Percentiles rank a stretch among this genome's conserved stretches.
phyloP scores from a whole-genome alignment of 208 protist species.

The Trypanosoma cruzi region DNA sequence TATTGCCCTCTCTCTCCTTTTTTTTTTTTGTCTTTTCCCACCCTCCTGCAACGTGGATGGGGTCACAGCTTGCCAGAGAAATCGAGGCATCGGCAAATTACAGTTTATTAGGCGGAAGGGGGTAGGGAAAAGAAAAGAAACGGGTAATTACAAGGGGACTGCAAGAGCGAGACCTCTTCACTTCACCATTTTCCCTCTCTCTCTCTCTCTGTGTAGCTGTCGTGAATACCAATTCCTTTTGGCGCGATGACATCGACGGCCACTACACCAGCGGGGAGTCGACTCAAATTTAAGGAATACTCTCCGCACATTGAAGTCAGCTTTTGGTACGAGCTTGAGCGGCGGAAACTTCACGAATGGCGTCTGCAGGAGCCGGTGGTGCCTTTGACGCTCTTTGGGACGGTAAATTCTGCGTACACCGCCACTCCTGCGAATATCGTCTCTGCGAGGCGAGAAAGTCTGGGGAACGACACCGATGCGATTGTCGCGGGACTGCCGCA shows the following conservation, averaged over 20 bases:
- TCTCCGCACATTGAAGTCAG: slow-evolving; percentile 47
- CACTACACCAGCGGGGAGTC: neutral
- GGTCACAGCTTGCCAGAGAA: neutral
- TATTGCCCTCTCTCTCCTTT: too few species aligned
- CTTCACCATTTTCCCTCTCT: neutral
- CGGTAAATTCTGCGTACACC: slow-evolving; percentile 26
- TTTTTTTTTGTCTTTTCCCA: slow-evolving; percentile 30
- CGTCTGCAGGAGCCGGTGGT: slow-evolving; percentile 48
- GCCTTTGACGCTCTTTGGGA: slow-evolving; percentile 35
- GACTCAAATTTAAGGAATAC: slow-evolving; percentile 34
- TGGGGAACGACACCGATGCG: slow-evolving; percentile 5
- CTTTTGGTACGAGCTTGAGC: slow-evolving; percentile 65
- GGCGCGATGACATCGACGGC: neutral
- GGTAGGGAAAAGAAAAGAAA: neutral
- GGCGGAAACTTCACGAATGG: slow-evolving; percentile 58
- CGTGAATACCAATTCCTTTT: neutral
- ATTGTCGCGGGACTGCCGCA: neutral
- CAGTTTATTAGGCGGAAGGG: neutral
- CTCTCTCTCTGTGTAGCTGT: neutral
- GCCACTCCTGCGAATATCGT: slow-evolving; percentile 36
- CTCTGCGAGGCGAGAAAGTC: slow-evolving; percentile 33
- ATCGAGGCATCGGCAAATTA: neutral
- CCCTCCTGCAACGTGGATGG: neutral
- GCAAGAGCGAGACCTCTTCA: neutral
- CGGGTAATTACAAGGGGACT: neutral